Evolutionary conservation across 2,329 filamentous ascomycete genomes (phyloP), one percentile per base, ranked within the genome.

Genomic region (Aspergillus sp.): DNA sequence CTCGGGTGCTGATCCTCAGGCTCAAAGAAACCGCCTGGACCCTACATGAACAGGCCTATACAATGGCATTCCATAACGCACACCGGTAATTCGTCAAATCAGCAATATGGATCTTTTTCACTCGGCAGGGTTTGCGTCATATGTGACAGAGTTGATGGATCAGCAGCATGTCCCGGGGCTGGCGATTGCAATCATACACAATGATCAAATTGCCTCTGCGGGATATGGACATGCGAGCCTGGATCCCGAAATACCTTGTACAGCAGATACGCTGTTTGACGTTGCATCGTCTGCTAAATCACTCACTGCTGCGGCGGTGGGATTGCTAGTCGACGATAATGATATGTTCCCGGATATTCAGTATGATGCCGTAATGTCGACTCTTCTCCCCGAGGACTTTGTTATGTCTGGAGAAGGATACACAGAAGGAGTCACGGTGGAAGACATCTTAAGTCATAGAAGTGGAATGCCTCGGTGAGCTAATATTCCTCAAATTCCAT

Each of bases 401-500:
- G 78, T 84, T 1, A 72, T 85, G 10, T 63, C 75, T 12, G 79
- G 82, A 55, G 72, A 75, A 0, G 80, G 77, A 67, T 76, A 79
- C 13, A 86, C 82, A 1, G 69, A 74, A 23, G 78, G 82, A 61
- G 69, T 85, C 43, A 87, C 82, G 0, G 69, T 87, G 6, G 81
- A 86, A 58, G 85, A 87, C 58, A 79, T 82, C 2, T 74, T 84
- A 0, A 78, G 79, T 53, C 84, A 87, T 65, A 77, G 83, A 4
- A 82, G 80, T 0, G 84, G 84, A 9, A 74, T 84, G 60, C 74
- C 83, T 1, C 63, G 74, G 39, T 81, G 80, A 68, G 79, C 12
- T 36, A 36, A 15, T 15, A 36, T 13, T 36, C 3, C 6, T 36
- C 32, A 13, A 36, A 36, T 13, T 32, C 30, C 30, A 13, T 36